Conservation (phyloP, 352 stramenopile genomes). For the Pythium dissimile region DNA sequence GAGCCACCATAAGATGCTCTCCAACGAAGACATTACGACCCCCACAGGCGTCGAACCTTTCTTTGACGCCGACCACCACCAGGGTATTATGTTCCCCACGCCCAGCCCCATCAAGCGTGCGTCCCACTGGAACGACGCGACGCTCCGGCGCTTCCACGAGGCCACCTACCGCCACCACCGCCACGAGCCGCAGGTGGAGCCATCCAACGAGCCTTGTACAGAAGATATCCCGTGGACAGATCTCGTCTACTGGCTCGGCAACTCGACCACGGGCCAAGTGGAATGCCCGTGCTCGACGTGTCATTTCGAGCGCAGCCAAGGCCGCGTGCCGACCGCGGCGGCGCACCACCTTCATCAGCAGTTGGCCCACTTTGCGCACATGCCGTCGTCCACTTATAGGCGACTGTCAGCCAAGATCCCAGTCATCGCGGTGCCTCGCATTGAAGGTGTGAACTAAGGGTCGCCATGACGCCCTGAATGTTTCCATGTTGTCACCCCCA, state of each 20-base stretch:
- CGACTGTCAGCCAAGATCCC: constrained; percentile 35
- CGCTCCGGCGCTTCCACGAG: constrained; percentile 10
- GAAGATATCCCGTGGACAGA: constrained; percentile 24
- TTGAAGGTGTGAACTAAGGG: constrained; percentile 61
- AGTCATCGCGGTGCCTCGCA: constrained; percentile 54
- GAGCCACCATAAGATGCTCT: constrained; percentile 9
- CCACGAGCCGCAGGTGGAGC: constrained; percentile 7
- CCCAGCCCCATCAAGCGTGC: constrained; percentile 10
- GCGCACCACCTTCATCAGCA: constrained; percentile 1
- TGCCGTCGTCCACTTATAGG: constrained; percentile 6
- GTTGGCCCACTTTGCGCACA: background rate
- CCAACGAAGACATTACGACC: constrained; percentile 1
- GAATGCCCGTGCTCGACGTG: constrained; percentile 16
- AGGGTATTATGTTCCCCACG: background rate
- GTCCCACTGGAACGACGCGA: constrained; percentile 5
- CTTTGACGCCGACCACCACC: background rate
- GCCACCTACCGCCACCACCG: background rate
- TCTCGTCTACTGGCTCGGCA: constrained; percentile 24
- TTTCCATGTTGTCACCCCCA: background rate
- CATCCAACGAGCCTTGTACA: constrained; percentile 15
- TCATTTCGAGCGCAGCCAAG: constrained; percentile 2
- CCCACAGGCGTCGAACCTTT: constrained; percentile 6
- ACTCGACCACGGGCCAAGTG: constrained; percentile 16
- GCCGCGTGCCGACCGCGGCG: background rate
- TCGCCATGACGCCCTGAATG: background rate